These are phyloP conservation scores for Fusarium concolor DNA, from an alignment of 2,329 filamentous ascomycete genomes.

Conservation along the genomic window DNA sequence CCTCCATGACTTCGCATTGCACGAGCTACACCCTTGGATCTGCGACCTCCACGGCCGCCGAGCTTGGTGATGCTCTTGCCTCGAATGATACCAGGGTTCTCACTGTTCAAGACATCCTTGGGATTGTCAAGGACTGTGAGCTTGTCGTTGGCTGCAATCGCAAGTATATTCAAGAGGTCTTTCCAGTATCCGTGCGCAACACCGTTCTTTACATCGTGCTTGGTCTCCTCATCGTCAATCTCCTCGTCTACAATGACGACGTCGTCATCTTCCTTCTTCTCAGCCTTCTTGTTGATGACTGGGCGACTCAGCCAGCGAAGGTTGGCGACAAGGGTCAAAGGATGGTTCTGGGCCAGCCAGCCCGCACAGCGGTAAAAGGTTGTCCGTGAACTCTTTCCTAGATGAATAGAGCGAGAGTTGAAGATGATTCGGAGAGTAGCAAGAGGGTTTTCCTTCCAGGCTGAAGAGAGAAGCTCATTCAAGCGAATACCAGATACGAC, in stretches of 20 bases:
- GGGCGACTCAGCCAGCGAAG: constrained; percentile 67
- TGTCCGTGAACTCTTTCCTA: constrained; percentile 63
- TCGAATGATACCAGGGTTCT: constrained; percentile 43
- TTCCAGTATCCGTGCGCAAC: constrained; percentile 73
- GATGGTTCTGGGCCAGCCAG: constrained; percentile 67
- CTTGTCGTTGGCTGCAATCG: constrained; percentile 61
- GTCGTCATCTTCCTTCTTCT: constrained; percentile 52
- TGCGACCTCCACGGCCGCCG: constrained; percentile 13
- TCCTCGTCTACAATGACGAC: constrained; percentile 49
- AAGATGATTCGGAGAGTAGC: constrained; percentile 69
- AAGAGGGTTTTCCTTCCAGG: constrained; percentile 62
- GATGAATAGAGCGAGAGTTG: constrained; percentile 69
- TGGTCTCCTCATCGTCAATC: constrained; percentile 51
- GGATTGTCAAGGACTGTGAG: constrained; percentile 57
- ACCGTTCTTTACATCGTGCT: constrained; percentile 59
- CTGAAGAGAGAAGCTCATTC: constrained; percentile 55
- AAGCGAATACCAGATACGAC: constrained; percentile 53
- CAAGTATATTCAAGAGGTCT: constrained; percentile 68
- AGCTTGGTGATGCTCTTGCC: constrained; percentile 34
- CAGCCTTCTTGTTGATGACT: constrained; percentile 65
- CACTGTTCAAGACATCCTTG: constrained; percentile 55
- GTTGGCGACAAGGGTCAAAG: constrained; percentile 64
- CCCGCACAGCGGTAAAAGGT: constrained; percentile 65
- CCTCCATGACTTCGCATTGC: not conserved
- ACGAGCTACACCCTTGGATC: not conserved